Evolutionary conservation across 2,329 filamentous ascomycete species (phyloP).

Genomic region (Diaporthe nobilis): DNA sequence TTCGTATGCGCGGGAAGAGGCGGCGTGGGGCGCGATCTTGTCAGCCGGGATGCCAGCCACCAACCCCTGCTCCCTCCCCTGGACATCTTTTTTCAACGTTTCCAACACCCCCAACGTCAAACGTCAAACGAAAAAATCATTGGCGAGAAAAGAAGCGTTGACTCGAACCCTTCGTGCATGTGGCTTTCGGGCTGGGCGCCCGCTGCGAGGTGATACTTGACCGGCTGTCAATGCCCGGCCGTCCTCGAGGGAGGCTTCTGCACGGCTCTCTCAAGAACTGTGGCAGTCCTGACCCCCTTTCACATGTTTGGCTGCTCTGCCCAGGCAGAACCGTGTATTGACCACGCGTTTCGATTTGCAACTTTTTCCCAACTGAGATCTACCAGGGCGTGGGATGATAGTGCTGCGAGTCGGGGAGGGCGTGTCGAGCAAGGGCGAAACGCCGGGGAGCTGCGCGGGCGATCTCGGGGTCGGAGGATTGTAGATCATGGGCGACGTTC

Average conservation of each 20-base stretch:
- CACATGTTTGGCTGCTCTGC: neutral
- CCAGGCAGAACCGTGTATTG: neutral
- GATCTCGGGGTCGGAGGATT: slow-evolving; percentile 18
- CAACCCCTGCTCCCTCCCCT: neutral
- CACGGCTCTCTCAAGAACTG: neutral
- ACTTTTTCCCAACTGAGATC: neutral
- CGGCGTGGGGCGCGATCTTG: neutral
- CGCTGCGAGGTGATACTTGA: neutral
- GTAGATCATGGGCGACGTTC: slow-evolving; percentile 6
- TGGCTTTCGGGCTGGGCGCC: neutral
- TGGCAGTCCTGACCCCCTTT: neutral
- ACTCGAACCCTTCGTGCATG: neutral
- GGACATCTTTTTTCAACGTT: neutral
- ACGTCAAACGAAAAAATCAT: neutral
- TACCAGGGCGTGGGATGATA: neutral
- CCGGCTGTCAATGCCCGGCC: neutral
- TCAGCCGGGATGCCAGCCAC: neutral
- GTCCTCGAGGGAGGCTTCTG: neutral
- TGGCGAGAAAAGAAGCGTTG: neutral
- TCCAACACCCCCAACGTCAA: neutral
- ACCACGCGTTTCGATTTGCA: neutral
- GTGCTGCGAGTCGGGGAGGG: neutral
- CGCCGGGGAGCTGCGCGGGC: neutral
- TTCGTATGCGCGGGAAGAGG: neutral
- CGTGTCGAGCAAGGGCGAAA: slow-evolving; percentile 1